Percentiles rank a stretch among this genome's conserved stretches.
phyloP scores from a whole-genome alignment of 1,139 yeast genomes.

The Blastobotrys serpentis region DNA sequence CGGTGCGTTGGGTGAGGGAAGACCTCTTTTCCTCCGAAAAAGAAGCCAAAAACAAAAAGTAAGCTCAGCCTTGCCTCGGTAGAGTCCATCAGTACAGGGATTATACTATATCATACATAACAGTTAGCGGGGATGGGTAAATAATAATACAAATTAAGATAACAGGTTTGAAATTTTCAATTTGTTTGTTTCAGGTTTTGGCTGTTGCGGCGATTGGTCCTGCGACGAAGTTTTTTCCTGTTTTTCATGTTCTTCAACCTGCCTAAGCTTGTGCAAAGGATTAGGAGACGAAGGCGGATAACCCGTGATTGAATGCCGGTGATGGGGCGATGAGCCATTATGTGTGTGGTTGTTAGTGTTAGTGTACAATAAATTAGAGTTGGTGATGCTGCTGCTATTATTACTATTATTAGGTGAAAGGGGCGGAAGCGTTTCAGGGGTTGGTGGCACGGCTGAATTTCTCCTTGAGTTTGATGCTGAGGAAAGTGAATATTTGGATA shows the following conservation, averaged over 20 bases:
- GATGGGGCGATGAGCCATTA: conserved; percentile 15
- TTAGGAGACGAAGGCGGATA: conserved; percentile 15
- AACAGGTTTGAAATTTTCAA: conserved; percentile 30
- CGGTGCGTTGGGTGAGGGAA: too few species aligned
- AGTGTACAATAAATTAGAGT: conserved; percentile 11
- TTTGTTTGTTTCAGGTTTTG: conserved; percentile 20
- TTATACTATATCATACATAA: neutral
- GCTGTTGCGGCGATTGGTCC: conserved; percentile 4
- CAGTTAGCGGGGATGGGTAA: neutral
- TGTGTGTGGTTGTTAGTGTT: conserved; percentile 14
- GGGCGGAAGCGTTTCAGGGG: conserved; percentile 18
- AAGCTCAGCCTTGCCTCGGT: neutral
- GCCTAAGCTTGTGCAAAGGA: conserved; percentile 13
- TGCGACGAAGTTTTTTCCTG: neutral
- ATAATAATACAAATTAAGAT: conserved; percentile 21
- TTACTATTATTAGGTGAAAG: conserved; percentile 10
- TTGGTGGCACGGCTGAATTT: conserved; percentile 27
- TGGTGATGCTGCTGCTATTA: conserved; percentile 8
- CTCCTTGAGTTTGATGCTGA: conserved; percentile 33
- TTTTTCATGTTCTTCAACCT: conserved; percentile 12
- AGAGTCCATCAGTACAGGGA: neutral
- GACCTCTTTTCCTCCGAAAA: too few species aligned
- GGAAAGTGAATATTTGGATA: conserved; percentile 33
- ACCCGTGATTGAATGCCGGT: conserved; percentile 22
- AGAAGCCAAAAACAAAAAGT: too few species aligned